Percentiles rank a stretch among this genome's conserved stretches.
Evolutionary conservation across 2,329 filamentous ascomycete species (phyloP).

Genomic region (Penicillium paneum): DNA sequence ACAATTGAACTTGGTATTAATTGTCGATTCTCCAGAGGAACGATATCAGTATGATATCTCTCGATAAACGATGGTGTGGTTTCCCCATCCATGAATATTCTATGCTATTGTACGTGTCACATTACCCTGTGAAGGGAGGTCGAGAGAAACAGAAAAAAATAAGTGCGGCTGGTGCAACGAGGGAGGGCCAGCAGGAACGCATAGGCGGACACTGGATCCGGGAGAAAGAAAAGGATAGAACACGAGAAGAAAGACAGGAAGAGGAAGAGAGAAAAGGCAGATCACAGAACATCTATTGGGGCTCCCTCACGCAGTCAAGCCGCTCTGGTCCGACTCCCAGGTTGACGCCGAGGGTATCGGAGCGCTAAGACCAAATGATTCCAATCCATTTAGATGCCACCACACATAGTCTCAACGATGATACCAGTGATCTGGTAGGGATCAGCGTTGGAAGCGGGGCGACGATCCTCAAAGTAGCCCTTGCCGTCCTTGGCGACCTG

Average conservation of each 20-base stretch:
- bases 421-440: constrained; percentile 82
- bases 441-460: constrained; percentile 80
- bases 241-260: constrained; percentile 12
- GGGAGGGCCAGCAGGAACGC: constrained; percentile 21
- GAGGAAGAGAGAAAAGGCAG: constrained; percentile 13
- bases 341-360: constrained; percentile 43
- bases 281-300: constrained; percentile 27
- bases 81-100: constrained; percentile 27
- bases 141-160: constrained; percentile 19
- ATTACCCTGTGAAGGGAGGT: constrained; percentile 20
- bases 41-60: constrained; percentile 11
- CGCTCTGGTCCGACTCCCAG: constrained; percentile 36
- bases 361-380: constrained; percentile 36
- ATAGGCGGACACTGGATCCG: constrained; percentile 23
- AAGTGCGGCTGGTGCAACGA: constrained; percentile 24
- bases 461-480: constrained; percentile 89
- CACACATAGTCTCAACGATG: constrained; percentile 66
- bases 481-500: constrained; percentile 81
- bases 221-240: constrained; percentile 20
- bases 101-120: constrained; percentile 31
- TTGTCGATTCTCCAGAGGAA: constrained; percentile 13
- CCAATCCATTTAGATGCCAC: constrained; percentile 38
- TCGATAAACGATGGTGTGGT: constrained; percentile 24
- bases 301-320: constrained; percentile 34
- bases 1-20: constrained; percentile 8